These are phyloP conservation scores for Claviceps maximensis DNA, from an alignment of 2,329 filamentous ascomycete genomes.

Conservation along the genomic window DNA sequence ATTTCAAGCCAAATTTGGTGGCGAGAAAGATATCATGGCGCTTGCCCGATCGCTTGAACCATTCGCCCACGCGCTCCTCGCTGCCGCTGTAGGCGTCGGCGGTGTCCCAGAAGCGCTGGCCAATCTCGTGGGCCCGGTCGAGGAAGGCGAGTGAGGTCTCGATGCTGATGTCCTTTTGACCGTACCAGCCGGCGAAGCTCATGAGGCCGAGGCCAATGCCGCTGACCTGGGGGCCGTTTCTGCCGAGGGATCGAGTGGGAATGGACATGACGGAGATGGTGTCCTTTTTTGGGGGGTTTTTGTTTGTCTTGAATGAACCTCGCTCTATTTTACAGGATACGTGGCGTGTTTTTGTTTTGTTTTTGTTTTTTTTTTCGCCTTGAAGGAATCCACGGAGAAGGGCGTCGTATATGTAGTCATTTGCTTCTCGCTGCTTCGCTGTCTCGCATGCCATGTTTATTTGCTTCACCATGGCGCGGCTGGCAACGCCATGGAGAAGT, in stretches of 20 bases:
- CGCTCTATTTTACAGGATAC: too few relatives aligned
- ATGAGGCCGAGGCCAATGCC: slow-evolving; percentile 41
- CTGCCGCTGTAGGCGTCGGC: slow-evolving; percentile 32
- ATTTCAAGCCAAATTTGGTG: slow-evolving; percentile 18
- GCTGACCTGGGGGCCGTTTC: slow-evolving; percentile 36
- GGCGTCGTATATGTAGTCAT: too few relatives aligned
- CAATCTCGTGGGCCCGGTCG: slow-evolving; percentile 33
- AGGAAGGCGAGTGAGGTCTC: too few relatives aligned
- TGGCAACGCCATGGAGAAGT: too few relatives aligned
- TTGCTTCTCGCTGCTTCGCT: too few relatives aligned
- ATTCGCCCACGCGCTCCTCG: slow-evolving; percentile 36
- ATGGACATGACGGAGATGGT: background rate
- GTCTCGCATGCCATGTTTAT: too few relatives aligned
- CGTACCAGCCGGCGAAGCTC: slow-evolving; percentile 29
- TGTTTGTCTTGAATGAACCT: too few relatives aligned
- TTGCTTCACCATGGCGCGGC: too few relatives aligned
- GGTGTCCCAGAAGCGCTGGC: slow-evolving; percentile 39
- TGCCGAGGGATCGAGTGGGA: slow-evolving; percentile 26
- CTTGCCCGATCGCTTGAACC: slow-evolving; percentile 35
- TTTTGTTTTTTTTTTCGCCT: too few relatives aligned
- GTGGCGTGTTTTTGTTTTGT: too few relatives aligned
- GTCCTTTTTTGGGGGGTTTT: too few relatives aligned
- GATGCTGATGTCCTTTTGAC: slow-evolving; percentile 25
- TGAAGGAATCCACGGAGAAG: too few relatives aligned
- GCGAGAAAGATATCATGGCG: slow-evolving; percentile 36